Evolutionary conservation across 805 yeast genomes (phyloP).

Genomic region (Suhomyces sp.): DNA sequence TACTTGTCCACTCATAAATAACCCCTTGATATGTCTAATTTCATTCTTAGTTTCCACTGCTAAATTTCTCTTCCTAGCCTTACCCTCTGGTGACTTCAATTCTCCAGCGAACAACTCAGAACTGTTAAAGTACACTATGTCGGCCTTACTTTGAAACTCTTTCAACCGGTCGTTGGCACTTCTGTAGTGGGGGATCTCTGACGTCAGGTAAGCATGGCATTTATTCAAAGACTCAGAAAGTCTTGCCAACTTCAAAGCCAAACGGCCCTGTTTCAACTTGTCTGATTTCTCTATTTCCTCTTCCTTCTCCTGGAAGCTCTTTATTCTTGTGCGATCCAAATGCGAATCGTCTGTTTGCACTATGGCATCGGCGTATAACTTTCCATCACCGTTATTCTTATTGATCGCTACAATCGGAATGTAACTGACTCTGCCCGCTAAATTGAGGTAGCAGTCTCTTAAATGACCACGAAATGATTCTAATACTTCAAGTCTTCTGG

Average conservation of each 20-base stretch:
- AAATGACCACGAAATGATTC: constrained; percentile 32
- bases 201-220: constrained; percentile 27
- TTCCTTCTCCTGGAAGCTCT: constrained; percentile 13
- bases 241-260: constrained; percentile 22
- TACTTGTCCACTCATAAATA: constrained; percentile 43
- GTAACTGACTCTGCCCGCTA: constrained; percentile 33
- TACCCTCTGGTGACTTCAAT: constrained; percentile 7
- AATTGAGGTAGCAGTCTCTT: constrained; percentile 35
- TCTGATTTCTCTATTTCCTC: constrained; percentile 19
- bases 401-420: constrained; percentile 42
- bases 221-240: constrained; percentile 21
- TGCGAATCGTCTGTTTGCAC: constrained; percentile 35
- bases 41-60: constrained; percentile 36
- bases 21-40: constrained; percentile 43
- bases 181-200: constrained; percentile 35
- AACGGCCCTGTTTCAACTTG: constrained; percentile 23
- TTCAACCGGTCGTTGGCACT: constrained; percentile 28
- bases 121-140: constrained; percentile 33
- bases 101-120: constrained; percentile 27
- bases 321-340: constrained; percentile 9
- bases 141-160: constrained; percentile 37
- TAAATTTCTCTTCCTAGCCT: constrained; percentile 25
- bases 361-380: constrained; percentile 36
- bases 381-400: constrained; percentile 26
- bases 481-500: constrained; percentile 33